Conservation (phyloP, 2,329 filamentous ascomycete genomes). For the Geosmithia putterillii region DNA sequence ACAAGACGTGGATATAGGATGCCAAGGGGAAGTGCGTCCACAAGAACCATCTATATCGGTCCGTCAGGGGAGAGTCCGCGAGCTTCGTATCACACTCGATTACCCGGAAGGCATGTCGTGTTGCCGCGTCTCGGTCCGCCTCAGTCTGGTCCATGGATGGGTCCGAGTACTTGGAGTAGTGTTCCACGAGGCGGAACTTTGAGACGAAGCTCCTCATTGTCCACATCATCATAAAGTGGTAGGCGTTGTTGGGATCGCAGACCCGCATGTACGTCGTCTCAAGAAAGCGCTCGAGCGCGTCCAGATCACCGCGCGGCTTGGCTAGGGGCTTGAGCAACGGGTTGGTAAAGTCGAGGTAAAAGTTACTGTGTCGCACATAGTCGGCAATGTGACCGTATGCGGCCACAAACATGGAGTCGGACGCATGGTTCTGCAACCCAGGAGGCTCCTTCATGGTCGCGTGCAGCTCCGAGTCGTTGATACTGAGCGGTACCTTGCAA, state of each 20-base stretch:
- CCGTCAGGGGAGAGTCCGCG: conserved; percentile 13
- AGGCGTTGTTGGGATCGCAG: conserved; percentile 22
- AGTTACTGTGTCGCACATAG: conserved; percentile 18
- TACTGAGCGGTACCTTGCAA: conserved; percentile 27
- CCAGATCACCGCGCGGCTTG: conserved; percentile 12
- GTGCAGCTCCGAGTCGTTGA: conserved; percentile 32
- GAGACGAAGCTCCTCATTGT: conserved; percentile 16
- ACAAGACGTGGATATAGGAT: conserved; percentile 24
- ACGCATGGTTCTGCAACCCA: conserved; percentile 12
- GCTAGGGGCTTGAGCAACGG: conserved; percentile 16
- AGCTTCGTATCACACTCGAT: conserved; percentile 23
- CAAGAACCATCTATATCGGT: conserved; percentile 23
- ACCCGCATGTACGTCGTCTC: conserved; percentile 31
- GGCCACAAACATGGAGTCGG: conserved; percentile 28
- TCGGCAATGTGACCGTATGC: conserved; percentile 27
- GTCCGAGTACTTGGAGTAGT: conserved; percentile 19
- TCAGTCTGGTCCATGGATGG: conserved; percentile 12
- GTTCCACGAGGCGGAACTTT: conserved; percentile 31
- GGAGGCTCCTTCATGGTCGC: conserved; percentile 24
- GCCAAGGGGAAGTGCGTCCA: conserved; percentile 24
- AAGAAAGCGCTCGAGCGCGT: conserved; percentile 22
- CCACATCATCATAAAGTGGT: conserved; percentile 29
- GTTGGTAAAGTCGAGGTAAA: conserved; percentile 20
- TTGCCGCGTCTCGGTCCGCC: conserved; percentile 12
- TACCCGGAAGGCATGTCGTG: conserved; percentile 17